These are phyloP conservation scores for Aristolochia fimbriata DNA, from an alignment of 164 flowering plant species.

Conservation along the genomic window DNA sequence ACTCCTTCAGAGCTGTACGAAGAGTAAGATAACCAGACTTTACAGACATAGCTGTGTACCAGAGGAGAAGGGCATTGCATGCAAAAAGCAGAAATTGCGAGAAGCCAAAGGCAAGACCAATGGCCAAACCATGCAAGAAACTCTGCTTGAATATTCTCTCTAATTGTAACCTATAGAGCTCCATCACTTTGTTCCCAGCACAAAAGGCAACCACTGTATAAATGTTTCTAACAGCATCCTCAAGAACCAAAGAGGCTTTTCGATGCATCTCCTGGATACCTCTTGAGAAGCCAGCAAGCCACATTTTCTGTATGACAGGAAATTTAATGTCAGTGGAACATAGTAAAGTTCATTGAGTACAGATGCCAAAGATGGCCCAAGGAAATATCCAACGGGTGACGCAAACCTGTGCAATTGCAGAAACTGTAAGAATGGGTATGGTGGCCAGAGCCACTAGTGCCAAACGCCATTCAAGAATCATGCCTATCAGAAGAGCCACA, in stretches of 20 bases:
- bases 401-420: conserved; percentile 92
- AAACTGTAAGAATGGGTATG: conserved; percentile 65
- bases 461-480: conserved; percentile 81
- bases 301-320: conserved; percentile 49
- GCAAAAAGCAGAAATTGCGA: conserved; percentile 98
- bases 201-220: conserved; percentile 97
- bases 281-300: conserved; percentile 98
- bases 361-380: neutral
- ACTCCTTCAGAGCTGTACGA: conserved; percentile 80
- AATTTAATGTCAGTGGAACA: too few species aligned
- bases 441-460: conserved; percentile 94
- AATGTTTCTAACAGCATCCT: conserved; percentile 96
- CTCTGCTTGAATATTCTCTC: conserved; percentile 66
- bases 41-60: conserved; percentile 72
- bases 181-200: conserved; percentile 96
- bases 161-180: conserved; percentile 74
- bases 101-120: conserved; percentile 89
- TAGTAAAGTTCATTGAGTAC: neutral
- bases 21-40: conserved; percentile 32
- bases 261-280: conserved; percentile 99
- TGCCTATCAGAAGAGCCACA: conserved; percentile 81
- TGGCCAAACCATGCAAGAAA: conserved; percentile 81
- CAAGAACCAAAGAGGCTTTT: conserved; percentile 92
- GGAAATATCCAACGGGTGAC: too few species aligned
- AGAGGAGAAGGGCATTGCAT: conserved; percentile 91